Evolutionary conservation across 345 rosid species (phyloP).

Genomic region (Rhodamnia argentea): DNA sequence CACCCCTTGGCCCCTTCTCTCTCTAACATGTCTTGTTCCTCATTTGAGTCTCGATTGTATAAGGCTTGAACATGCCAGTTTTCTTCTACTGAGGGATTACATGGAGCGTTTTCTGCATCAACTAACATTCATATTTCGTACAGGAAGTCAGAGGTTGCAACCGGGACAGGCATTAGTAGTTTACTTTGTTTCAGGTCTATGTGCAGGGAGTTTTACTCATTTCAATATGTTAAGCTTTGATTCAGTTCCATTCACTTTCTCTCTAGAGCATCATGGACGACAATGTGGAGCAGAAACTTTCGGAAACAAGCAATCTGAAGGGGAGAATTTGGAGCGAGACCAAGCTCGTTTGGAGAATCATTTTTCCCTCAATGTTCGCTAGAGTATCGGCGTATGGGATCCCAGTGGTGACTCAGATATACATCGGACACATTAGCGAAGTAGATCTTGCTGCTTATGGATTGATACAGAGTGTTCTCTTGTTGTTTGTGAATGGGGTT

Average conservation of each 20-base stretch:
- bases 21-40: neutral
- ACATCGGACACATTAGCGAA: neutral
- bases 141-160: neutral
- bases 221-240: neutral
- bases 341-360: neutral
- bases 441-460: slow-evolving; percentile 4
- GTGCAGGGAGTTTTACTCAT: neutral
- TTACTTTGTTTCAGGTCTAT: neutral
- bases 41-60: neutral
- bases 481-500: neutral
- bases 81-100: neutral
- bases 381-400: neutral
- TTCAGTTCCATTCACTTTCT: neutral
- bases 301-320: neutral
- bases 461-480: neutral
- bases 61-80: neutral
- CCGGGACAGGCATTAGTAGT: neutral
- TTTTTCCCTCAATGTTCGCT: neutral
- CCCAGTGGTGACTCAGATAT: neutral
- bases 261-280: neutral
- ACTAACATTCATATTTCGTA: neutral
- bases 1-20: neutral
- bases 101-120: neutral
- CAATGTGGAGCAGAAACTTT: neutral
- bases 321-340: neutral